Percentiles rank a stretch among this genome's conserved stretches.
Evolutionary conservation across 2,329 filamentous ascomycete species (phyloP).

Genomic region (Colletotrichum acutatum): DNA sequence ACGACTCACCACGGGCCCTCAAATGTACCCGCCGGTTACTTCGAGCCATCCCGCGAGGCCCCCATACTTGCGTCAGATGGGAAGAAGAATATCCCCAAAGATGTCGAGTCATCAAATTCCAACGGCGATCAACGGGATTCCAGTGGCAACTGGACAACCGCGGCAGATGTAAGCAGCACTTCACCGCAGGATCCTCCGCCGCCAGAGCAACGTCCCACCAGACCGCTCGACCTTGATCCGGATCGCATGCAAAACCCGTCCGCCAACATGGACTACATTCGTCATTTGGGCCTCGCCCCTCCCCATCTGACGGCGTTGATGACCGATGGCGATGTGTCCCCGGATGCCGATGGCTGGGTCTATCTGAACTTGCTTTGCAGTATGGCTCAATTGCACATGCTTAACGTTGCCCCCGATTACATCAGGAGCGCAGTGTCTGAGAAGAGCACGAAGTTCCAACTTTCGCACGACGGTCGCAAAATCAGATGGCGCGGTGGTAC

Average conservation of each 20-base stretch:
- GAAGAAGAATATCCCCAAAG: constrained; percentile 55
- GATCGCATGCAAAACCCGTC: constrained; percentile 78
- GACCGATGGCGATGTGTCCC: constrained; percentile 57
- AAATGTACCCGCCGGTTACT: not conserved
- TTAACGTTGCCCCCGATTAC: constrained; percentile 84
- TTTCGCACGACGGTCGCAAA: constrained; percentile 81
- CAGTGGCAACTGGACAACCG: constrained; percentile 45
- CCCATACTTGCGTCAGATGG: constrained; percentile 53
- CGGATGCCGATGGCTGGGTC: constrained; percentile 80
- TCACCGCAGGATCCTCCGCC: constrained; percentile 53
- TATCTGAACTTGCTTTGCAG: constrained; percentile 84
- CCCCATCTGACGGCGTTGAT: constrained; percentile 55
- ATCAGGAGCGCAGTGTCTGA: constrained; percentile 77
- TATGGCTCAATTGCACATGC: constrained; percentile 85
- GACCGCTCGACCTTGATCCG: constrained; percentile 81
- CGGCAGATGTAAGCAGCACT: constrained; percentile 45
- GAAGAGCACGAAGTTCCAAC: constrained; percentile 79
- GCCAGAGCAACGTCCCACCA: constrained; percentile 80
- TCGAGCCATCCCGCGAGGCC: constrained; percentile 59
- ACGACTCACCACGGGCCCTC: constrained; percentile 50
- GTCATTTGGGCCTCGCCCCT: constrained; percentile 75
- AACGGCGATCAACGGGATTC: constrained; percentile 59
- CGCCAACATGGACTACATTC: constrained; percentile 84
- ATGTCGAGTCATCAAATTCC: constrained; percentile 60
- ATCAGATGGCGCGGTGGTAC: constrained; percentile 81